Evolutionary conservation across 2,329 filamentous ascomycete species (phyloP), one percentile per base, ranked within the genome.

Genomic region (Colletotrichum truncatum): DNA sequence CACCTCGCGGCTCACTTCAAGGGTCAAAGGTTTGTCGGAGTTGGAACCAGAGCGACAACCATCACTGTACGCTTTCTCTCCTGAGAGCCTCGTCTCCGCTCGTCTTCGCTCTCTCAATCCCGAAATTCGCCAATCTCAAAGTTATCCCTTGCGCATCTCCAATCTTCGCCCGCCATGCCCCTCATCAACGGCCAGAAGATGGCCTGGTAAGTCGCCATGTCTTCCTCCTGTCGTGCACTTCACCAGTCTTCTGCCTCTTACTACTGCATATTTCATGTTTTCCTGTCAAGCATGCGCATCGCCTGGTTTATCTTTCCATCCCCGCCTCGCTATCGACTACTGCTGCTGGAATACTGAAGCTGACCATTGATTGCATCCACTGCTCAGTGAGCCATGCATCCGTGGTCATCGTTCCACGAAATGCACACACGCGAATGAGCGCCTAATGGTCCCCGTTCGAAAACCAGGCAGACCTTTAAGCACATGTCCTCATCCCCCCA

Each of bases 331-430:
- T n/a, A n/a, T n/a, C n/a, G n/a, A n/a, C n/a, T n/a, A n/a, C n/a
- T 26, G 30, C 28, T 18, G 10, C 30, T 54, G 34, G 34, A 39
- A 52, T 26, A n/a, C 28, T 48, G 48, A 65, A 38, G 52, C 66
- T 67, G 64, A 66, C 72, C 61, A 71, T 60, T 65, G 18, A 26
- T 46, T 14, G 38, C 23, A 16, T 34, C 30, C 52, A 62, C 45
- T 49, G 60, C 48, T 34, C 70, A 93, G 90, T 77, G 88, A 88
- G 82, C 90, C 90, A 73, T 93, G 91, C 75, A 93, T 93, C 70
- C 88, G 90, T 72, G 91, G 91, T 61, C 91, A 93, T 76, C 88
- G 91, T 71, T 93, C 91, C 28, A 92, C 90, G 55, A 92, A 91
- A 81, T 93, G 91, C 76, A 89, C 86, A 49, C 91, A 93, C 74